Base-by-base conservation (phyloP, 116 monocot species). In the Posidonia oceanica region DNA sequence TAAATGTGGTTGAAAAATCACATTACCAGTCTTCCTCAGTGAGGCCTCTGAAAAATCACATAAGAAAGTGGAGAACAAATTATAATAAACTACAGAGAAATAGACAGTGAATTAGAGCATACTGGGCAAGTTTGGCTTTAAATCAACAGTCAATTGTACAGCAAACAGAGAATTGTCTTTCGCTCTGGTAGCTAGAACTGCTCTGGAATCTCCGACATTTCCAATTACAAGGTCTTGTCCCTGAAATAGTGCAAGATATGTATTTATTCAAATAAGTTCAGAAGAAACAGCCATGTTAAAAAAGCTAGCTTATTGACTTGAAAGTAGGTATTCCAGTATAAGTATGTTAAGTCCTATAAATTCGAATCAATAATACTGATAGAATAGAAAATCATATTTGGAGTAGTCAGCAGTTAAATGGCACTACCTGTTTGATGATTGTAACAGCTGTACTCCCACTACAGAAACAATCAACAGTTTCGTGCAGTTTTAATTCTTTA, bases 101-200 rank as follows among this genome's bases (percentile, higher is more conserved):
- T 2, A 13, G 18, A 12, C 36, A 41, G 18, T 42, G 6, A 38
- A 66, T 40, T 41, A 4, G 5, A 36, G 23, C 82, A 41, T 85
- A 89, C 89, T 83, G 60, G 94, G 94, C 76, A 90, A 85, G 79
- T 94, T 87, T 68, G 94, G 94, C 75, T 94, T 94, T 70, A 90
- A 80, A 76, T 94, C 94, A 36, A 87, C 90, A 41, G 94, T 94
- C 76, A 94, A 79, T 66, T 94, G 94, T 66, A 83, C 72, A 61
- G 94, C 78, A 77, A 90, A 69, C 74, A 90, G 75, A 67, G 82
- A 75, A 74, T 86, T 86, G 54, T 88, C 82, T 66, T 73, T 72
- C 63, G 82, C 84, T 76, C 88, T 79, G 20, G 85, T 90, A 5
- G 85, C 94, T 68, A 90, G 64, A 69, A 94, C 69, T 56, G 88